Conservation (phyloP, 768 basidiomycete genomes). For the Pleurotus eryngii region DNA sequence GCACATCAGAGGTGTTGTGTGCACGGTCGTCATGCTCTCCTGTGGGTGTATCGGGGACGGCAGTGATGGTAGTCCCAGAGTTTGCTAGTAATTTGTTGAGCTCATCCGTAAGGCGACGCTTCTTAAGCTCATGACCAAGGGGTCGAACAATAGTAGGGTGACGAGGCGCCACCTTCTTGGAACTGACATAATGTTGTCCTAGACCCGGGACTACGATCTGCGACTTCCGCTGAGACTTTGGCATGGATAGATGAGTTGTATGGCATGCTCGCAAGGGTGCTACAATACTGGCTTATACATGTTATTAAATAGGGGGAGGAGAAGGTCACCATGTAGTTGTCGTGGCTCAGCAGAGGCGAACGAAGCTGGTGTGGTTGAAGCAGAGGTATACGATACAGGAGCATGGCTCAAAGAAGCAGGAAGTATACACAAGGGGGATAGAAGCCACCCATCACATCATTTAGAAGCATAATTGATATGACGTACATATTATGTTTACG, state of each 20-base stretch:
- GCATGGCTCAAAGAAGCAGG: background rate
- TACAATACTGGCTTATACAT: background rate
- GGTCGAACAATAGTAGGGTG: background rate
- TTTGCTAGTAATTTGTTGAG: background rate
- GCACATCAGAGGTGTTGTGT: too few relatives aligned
- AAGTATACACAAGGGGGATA: background rate
- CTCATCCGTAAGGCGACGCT: background rate
- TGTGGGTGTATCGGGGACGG: too few relatives aligned
- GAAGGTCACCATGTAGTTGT: background rate
- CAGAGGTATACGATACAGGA: background rate
- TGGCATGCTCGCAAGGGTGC: too few relatives aligned
- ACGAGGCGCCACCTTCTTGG: background rate
- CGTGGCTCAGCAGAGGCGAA: background rate
- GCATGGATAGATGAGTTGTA: background rate
- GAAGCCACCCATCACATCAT: background rate
- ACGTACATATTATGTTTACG: background rate
- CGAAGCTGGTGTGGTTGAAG: background rate
- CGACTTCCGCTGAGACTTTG: background rate
- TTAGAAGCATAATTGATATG: background rate
- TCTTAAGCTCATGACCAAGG: background rate
- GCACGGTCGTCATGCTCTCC: too few relatives aligned
- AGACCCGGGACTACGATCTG: background rate
- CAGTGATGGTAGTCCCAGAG: too few relatives aligned
- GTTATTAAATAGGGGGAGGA: background rate
- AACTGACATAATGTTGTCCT: too few relatives aligned